Evolutionary conservation across 345 rosid species (phyloP).

Genomic region (Acer yangbiense): DNA sequence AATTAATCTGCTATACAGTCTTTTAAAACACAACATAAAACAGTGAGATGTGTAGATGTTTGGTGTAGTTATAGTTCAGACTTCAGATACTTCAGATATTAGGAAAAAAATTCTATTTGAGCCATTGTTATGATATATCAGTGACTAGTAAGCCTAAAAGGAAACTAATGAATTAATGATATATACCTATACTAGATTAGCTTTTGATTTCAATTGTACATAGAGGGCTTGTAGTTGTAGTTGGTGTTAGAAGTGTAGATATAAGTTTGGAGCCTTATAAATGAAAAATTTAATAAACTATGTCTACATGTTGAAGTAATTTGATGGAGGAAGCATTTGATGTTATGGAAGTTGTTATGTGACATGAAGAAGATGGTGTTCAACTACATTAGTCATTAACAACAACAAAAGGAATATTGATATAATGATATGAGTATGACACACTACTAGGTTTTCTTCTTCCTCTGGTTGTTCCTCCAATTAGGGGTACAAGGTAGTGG

Average conservation of each 20-base stretch:
- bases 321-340: neutral
- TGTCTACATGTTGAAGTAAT: neutral
- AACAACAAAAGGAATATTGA: neutral
- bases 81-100: neutral
- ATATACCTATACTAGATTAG: neutral
- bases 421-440: neutral
- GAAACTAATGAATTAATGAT: neutral
- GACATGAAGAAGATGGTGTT: neutral
- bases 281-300: neutral
- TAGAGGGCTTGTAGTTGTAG: neutral
- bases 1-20: neutral
- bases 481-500: neutral
- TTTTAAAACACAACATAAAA: too few relatives aligned
- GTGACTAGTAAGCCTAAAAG: neutral
- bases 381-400: neutral
- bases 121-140: neutral
- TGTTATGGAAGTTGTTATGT: neutral
- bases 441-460: neutral
- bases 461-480: neutral
- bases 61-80: neutral
- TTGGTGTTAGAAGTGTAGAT: neutral
- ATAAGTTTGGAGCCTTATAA: too few relatives aligned
- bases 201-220: neutral
- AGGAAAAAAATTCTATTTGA: neutral
- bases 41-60: neutral